phyloP scores from a whole-genome alignment of 371 early-diverging fungal species.

The Mucor velutinosus region DNA sequence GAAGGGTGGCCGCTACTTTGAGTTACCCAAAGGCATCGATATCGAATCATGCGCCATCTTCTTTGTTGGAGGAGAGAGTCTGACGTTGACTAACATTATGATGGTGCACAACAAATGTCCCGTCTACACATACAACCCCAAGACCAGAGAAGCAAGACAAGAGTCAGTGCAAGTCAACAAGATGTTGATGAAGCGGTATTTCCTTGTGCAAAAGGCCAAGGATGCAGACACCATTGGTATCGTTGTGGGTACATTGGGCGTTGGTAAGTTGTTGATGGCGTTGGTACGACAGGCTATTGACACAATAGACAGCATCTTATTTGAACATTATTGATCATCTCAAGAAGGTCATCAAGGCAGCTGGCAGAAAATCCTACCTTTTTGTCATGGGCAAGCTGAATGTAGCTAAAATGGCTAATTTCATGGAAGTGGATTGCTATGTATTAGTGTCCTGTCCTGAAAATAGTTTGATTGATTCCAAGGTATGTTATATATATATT shows the following conservation, averaged over 20 bases:
- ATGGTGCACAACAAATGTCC: constrained; percentile 75
- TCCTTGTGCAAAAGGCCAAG: constrained; percentile 87
- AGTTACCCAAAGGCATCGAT: constrained; percentile 46
- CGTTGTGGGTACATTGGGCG: constrained; percentile 94
- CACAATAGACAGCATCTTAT: constrained; percentile 67
- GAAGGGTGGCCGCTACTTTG: constrained; percentile 55
- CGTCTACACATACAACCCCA: constrained; percentile 73
- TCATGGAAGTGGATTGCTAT: constrained; percentile 91
- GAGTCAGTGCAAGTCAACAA: constrained; percentile 71
- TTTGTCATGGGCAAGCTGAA: constrained; percentile 95
- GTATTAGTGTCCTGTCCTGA: constrained; percentile 94
- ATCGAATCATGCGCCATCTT: constrained; percentile 71
- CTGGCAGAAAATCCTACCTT: constrained; percentile 85
- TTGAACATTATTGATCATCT: constrained; percentile 78
- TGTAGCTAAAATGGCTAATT: constrained; percentile 94
- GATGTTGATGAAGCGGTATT: constrained; percentile 76
- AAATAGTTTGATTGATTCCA: constrained; percentile 89
- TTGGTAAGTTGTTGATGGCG: constrained; percentile 58
- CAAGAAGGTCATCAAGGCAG: constrained; percentile 72
- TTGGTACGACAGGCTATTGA: not conserved
- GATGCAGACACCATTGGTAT: constrained; percentile 94
- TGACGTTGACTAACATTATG: constrained; percentile 85
- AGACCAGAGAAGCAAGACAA: constrained; percentile 48
- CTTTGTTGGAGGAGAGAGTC: constrained; percentile 82
- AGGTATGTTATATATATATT: constrained; percentile 36